These are phyloP conservation scores for Cyphellophora attinorum DNA, from an alignment of 2,329 filamentous ascomycete genomes.

Conservation along the genomic window DNA sequence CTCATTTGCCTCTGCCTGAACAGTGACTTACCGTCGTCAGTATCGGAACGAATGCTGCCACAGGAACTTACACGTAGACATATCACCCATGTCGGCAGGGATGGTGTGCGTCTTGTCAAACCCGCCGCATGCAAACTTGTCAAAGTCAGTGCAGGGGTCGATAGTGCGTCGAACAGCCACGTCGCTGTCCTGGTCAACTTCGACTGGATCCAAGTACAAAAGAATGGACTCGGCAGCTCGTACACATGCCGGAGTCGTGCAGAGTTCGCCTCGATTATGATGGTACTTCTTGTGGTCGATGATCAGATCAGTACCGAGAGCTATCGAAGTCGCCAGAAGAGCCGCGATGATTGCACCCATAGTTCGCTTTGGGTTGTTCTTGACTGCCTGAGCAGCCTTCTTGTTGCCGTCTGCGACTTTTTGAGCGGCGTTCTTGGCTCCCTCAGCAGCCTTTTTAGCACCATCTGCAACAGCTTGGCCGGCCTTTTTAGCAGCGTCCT, in stretches of 20 bases:
- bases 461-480: neutral
- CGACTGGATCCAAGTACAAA: conserved; percentile 50
- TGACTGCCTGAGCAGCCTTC: neutral
- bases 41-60: neutral
- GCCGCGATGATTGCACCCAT: neutral
- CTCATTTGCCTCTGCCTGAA: conserved; percentile 51
- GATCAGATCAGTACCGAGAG: neutral
- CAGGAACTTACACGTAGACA: conserved; percentile 38
- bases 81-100: conserved; percentile 50
- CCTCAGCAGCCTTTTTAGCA: neutral
- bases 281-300: neutral
- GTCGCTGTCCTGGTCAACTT: conserved; percentile 33
- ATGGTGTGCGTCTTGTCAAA: conserved; percentile 56
- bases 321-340: neutral
- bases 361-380: neutral
- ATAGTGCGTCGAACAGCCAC: conserved; percentile 25
- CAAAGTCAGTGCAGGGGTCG: conserved; percentile 59
- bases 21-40: conserved; percentile 22
- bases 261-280: neutral
- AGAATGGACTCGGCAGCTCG: conserved; percentile 53
- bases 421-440: neutral
- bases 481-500: neutral
- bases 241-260: conserved; percentile 44
- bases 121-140: conserved; percentile 56
- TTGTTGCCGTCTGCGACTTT: neutral